A percentile compares a stretch with the other conserved stretches of the same genome.
Evolutionary conservation across 768 basidiomycete genomes (phyloP).

Genomic region (Kwoniella bestiolae): DNA sequence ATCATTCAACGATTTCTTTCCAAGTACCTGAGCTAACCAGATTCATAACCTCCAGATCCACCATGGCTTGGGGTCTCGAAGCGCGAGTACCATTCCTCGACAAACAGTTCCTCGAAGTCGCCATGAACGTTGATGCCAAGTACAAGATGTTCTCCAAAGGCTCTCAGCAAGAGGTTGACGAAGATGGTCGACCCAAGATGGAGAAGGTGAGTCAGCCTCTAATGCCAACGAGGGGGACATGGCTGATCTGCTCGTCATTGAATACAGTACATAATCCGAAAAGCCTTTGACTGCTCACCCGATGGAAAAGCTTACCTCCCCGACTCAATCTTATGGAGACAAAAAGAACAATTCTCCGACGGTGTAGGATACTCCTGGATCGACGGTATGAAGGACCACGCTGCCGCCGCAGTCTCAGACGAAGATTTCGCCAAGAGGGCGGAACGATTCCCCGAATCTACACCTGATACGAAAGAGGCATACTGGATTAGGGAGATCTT

Average conservation of each 20-base stretch:
- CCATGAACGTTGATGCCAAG: constrained; percentile 86
- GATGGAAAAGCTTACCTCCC: constrained; percentile 88
- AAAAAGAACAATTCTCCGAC: constrained; percentile 99
- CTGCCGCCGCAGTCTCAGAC: constrained; percentile 74
- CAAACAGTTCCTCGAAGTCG: constrained; percentile 89
- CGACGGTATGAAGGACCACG: constrained; percentile 92
- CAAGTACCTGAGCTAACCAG: constrained; percentile 15
- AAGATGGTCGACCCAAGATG: constrained; percentile 87
- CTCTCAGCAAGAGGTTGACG: constrained; percentile 70
- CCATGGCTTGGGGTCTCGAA: constrained; percentile 99
- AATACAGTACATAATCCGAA: constrained; percentile 84
- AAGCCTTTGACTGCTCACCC: constrained; percentile 87
- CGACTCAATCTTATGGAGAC: constrained; percentile 91
- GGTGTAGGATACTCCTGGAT: constrained; percentile 99
- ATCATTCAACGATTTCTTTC: background rate
- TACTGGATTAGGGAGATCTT: constrained; percentile 92
- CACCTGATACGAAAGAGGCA: constrained; percentile 95
- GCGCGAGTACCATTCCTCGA: constrained; percentile 99
- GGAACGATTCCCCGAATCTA: constrained; percentile 75
- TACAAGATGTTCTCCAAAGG: constrained; percentile 90
- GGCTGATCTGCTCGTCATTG: constrained; percentile 25
- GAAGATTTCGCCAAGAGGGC: constrained; percentile 73
- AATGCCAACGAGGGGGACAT: no score
- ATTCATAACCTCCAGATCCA: constrained; percentile 65
- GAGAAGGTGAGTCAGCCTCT: constrained; percentile 73